phyloP scores from a whole-genome alignment of 1,284 basidiomycete species.

The Hymenochaete sp. region DNA sequence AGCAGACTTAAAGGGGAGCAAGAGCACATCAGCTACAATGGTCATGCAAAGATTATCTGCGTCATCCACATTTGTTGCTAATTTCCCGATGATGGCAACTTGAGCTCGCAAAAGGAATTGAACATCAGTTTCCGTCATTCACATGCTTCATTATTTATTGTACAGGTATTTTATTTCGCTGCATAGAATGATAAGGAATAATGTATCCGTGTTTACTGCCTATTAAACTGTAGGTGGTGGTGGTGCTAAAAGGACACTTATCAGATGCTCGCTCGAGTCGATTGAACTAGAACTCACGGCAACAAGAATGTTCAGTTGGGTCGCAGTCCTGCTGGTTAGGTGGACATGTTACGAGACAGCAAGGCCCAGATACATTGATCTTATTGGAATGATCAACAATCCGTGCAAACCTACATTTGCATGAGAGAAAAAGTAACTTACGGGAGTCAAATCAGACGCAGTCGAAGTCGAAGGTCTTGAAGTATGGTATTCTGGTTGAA shows the following conservation, averaged over 20 bases:
- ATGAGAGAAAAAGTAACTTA: constrained; percentile 24
- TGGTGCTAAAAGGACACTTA: constrained; percentile 34
- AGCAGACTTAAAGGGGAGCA: constrained; percentile 43
- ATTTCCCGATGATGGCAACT: constrained; percentile 54
- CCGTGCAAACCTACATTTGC: not conserved
- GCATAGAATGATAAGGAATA: not conserved
- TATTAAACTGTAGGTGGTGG: constrained; percentile 36
- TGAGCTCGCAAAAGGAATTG: not conserved
- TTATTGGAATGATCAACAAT: not conserved
- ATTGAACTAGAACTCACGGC: constrained; percentile 48
- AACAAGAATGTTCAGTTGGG: constrained; percentile 65
- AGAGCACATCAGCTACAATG: constrained; percentile 41
- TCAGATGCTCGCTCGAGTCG: not conserved
- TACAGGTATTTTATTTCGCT: not conserved
- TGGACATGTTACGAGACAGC: constrained; percentile 40
- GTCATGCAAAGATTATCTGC: constrained; percentile 52
- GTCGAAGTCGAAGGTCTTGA: constrained; percentile 33
- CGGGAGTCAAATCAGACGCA: constrained; percentile 26
- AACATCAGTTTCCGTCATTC: too few species aligned
- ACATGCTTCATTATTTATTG: too few species aligned
- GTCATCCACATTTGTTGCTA: constrained; percentile 57
- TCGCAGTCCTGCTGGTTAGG: constrained; percentile 54
- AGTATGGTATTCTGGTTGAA: constrained; percentile 72
- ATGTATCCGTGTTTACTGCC: not conserved
- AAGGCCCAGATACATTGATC: constrained; percentile 24